Evolutionary conservation across 163 green algal species (phyloP), one percentile per base, ranked within the genome.

Genomic region (Prototheca wickerhamii): DNA sequence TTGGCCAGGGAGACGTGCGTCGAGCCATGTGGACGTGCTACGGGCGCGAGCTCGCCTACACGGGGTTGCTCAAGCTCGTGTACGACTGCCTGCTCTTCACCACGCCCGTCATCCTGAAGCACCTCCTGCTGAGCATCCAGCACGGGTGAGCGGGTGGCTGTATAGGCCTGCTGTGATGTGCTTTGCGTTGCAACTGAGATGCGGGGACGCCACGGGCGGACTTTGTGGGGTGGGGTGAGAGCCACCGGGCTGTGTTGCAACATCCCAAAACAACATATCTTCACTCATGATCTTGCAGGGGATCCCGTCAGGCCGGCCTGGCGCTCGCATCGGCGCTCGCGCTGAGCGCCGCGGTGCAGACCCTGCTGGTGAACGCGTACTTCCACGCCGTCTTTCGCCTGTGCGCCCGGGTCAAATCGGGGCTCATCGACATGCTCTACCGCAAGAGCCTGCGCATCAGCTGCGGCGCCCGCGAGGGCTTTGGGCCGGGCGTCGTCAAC

Each of bases 381-480:
- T 94, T 95, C 76, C 80, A 89, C 72, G 76, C 79, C 33, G 58
- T 91, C 28, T 92, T 88, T 72, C 69, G 81, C 65, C 86, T 87
- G 33, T 68, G 62, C 23, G 51, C 79, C 53, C 72, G 82, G 56
- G 61, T 82, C 56, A 89, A 89, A 63, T 61, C 73, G 12, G 49
- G 60, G 4, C 70, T 91, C 35, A 74, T 90, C 49, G 60, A 84
- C 57, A 78, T 80, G 69, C 68, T 92, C 23, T 84, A 87, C 70
- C 42, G 65, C 33, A 92, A 95, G 73, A 74, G 61, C 3, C 78
- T 95, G 30, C 73, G 75, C 31, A 70, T 93, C 58, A 83, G 65
- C 50, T 58, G 42, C 35, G 70, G 61, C 34, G 72, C 72, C 63
- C 64, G 66, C 55, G 53, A 59, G 1, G 69, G 78, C 26, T 65